Base-by-base conservation (phyloP, 371 early-diverging fungal genomes). In the Lichtheimia ramosa region DNA sequence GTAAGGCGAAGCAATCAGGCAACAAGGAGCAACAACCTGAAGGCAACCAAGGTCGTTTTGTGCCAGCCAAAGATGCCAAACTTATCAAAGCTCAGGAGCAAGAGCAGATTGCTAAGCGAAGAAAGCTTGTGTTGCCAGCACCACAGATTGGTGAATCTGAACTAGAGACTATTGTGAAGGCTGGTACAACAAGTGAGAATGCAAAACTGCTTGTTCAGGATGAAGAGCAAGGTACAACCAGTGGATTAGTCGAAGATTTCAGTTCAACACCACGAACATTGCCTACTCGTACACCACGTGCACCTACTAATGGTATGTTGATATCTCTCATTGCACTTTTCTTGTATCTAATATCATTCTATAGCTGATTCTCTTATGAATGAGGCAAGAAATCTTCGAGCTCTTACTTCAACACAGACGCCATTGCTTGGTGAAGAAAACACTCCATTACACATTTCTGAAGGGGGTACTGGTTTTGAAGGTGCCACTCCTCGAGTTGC, bases 91-190 rank as follows among this genome's bases (percentile, higher is more conserved):
- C 82, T 48, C 84, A 89, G 56, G 89, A 90, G 57, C 86, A 83
- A 21, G 87, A 90, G 48, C 85, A 90, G 58, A 81, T 87, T 42
- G 74, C 83, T 12, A 91, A 89, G 51, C 89, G 97, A 51, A 83
- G 84, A 54, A 89, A 85, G 65, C 79, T 98, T 34, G 81, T 84
- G 16, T 77, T 98, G 34, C 97, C 98, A 8, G 82, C 93, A 2
- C 98, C 98, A 20, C 96, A 96, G 74, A 88, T 97, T 3, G 87
- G 90, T 48, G 95, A 96, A 59, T 77, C 77, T 6, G 97, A 97
- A 71, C 69, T 98, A 34, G 97, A 95, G 57, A 90, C 91, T 27
- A 91, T 98, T 54, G 87, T 95, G 28, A 96, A 96, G 71, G 81
- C 94, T 21, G 96, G 96, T 5, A 82, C 86, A 43, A 88, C 89